Base-by-base conservation (phyloP, 306 rosid genomes). In the Glycyrrhiza uralensis region DNA sequence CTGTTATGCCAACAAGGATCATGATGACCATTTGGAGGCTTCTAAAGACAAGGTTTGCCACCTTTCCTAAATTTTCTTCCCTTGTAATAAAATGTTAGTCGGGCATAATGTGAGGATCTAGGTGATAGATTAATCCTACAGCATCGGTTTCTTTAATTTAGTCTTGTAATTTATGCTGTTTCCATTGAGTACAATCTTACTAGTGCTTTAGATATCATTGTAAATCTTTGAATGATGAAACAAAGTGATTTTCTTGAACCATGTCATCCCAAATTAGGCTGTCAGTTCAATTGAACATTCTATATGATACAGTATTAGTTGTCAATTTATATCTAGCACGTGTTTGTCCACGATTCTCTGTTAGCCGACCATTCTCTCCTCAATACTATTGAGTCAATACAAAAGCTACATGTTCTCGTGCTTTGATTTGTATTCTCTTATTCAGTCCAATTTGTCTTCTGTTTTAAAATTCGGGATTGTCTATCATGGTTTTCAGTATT, bases 1-100 rank as follows among this genome's bases (percentile, higher is more conserved):
- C 99, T 67, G 71, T 94, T 85, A 91, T 91, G 99, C 99, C 99
- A 20, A 86, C 95, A 38, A 89, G 99, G 83, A 76, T 89, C 45
- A 13, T 81, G 81, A 86, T 86, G 82, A 77, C 95, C 66, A 24
- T 87, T 59, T 87, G 99, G 97, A 89, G 90, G 90, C 79, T 91
- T 77, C 51, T 91, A 24, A 79, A 80, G 20, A 79, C 86, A 30
- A 94, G 97, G 99, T 94, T 82, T 65, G 92, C 46, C 59, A 62
- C 80, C 72, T 51, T 77, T 72, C 66, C 72, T 41, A 35, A 39
- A 41, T 41, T 49, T 63, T 33, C 50, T 71, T 69, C 54, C 67
- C 57, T 50, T 55, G 57, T 52, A 63, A 35, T 49, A 58, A 58
- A 66, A 76, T 72, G 20, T 54, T 60, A 7, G 54, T 58, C 47